Evolutionary conservation across 371 early-diverging fungal species (phyloP).

Genomic region (Chytridium lagenaria): DNA sequence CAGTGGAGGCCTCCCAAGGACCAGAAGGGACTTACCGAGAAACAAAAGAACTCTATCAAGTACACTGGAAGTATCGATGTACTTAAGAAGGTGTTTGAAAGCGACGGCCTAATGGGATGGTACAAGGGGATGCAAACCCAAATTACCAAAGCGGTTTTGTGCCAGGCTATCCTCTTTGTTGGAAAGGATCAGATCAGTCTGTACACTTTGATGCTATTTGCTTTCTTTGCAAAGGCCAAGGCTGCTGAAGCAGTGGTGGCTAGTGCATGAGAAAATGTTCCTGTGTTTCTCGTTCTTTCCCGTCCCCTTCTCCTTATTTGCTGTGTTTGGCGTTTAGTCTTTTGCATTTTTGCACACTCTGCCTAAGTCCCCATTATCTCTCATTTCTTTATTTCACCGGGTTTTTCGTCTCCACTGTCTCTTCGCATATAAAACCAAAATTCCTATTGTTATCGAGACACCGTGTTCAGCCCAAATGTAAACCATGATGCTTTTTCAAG

Average conservation of each 20-base stretch:
- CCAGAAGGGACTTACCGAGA: conserved; percentile 58
- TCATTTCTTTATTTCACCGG: neutral
- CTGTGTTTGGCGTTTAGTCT: neutral
- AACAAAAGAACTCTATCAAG: conserved; percentile 55
- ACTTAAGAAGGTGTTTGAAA: conserved; percentile 74
- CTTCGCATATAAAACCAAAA: too few species aligned
- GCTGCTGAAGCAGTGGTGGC: conserved; percentile 2
- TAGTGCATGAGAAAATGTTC: neutral
- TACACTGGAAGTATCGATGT: conserved; percentile 91
- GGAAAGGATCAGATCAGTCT: conserved; percentile 83
- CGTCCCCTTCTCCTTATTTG: neutral
- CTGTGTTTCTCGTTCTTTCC: neutral
- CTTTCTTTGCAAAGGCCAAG: conserved; percentile 20
- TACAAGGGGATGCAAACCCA: conserved; percentile 97
- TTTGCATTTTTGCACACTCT: neutral
- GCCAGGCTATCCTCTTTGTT: conserved; percentile 93
- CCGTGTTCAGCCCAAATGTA: too few species aligned
- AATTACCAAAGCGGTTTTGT: conserved; percentile 94
- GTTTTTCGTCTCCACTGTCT: too few species aligned
- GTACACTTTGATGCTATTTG: conserved; percentile 49
- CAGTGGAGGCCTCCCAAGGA: conserved; percentile 88
- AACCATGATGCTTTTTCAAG: too few species aligned
- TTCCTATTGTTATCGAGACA: too few species aligned
- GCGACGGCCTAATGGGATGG: conserved; percentile 89
- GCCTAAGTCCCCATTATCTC: neutral